phyloP scores from a whole-genome alignment of 768 basidiomycete species.

The Pleurotus platypus region DNA sequence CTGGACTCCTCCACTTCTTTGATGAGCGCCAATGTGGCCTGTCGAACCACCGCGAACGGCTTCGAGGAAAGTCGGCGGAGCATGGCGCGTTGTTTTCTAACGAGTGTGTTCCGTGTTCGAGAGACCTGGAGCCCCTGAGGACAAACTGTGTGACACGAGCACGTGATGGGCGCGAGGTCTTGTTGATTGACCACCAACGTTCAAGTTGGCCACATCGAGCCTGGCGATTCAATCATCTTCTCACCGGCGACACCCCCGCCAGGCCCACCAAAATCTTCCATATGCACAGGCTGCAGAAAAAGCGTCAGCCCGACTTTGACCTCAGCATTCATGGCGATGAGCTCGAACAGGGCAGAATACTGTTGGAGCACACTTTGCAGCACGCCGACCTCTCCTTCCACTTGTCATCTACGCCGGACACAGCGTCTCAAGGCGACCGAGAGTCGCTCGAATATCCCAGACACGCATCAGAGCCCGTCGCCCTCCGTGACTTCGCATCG shows the following conservation, averaged over 20 bases:
- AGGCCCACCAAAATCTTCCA: neutral
- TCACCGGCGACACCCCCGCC: conserved; percentile 1
- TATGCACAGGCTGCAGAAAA: conserved; percentile 1
- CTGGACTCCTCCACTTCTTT: conserved; percentile 35
- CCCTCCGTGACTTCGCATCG: conserved; percentile 56
- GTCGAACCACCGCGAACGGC: conserved; percentile 71
- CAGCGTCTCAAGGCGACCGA: conserved; percentile 33
- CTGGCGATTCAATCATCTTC: neutral
- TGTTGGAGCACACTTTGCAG: conserved; percentile 76
- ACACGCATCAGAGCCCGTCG: conserved; percentile 57
- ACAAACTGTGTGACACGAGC: no score
- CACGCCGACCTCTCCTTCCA: conserved; percentile 70
- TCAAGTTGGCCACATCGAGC: neutral
- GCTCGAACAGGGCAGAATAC: conserved; percentile 72
- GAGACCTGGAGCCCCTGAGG: no score
- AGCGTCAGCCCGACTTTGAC: conserved; percentile 21
- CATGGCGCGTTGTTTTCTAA: no score
- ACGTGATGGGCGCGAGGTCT: neutral
- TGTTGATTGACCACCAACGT: neutral
- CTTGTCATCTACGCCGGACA: conserved; percentile 50
- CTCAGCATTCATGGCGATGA: conserved; percentile 67
- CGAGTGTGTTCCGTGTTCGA: no score
- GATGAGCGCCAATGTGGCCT: conserved; percentile 55
- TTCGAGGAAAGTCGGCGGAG: conserved; percentile 52
- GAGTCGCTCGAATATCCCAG: conserved; percentile 69